Evolutionary conservation across 805 yeast genomes (phyloP).

Genomic region (Priceomyces melissophilus): DNA sequence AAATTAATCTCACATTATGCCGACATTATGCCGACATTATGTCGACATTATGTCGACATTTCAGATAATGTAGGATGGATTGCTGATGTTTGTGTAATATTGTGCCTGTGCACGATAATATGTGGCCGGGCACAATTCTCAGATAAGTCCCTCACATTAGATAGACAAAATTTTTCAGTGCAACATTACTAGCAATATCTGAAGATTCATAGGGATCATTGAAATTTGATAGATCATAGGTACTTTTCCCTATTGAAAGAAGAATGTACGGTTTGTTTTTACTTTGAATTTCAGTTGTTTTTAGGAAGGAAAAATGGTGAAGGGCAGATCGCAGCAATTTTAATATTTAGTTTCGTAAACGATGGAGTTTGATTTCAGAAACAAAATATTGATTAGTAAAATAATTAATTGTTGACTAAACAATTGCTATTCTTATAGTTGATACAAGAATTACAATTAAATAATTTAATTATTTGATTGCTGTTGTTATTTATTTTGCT

Average conservation of each 20-base stretch:
- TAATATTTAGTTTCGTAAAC: no score
- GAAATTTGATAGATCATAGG: conserved; percentile 2
- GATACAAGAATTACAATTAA: no score
- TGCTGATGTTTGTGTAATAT: conserved; percentile 2
- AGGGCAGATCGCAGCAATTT: neutral
- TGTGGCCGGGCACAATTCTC: neutral
- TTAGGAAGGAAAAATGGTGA: neutral
- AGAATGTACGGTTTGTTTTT: conserved; percentile 5
- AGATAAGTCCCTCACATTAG: conserved; percentile 3
- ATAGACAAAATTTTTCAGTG: conserved; percentile 3
- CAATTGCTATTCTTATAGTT: no score
- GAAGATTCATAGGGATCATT: conserved; percentile 1
- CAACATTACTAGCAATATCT: neutral
- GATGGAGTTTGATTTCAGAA: no score
- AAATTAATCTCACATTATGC: no score
- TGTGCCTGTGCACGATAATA: neutral
- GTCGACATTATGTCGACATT: neutral
- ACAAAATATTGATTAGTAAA: no score
- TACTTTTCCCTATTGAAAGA: conserved; percentile 2
- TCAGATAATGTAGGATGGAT: conserved; percentile 1
- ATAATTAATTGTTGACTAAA: no score
- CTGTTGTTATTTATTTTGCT: no score
- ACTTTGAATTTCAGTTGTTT: neutral
- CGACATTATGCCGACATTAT: neutral
- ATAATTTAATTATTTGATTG: no score